phyloP scores from a whole-genome alignment of 371 early-diverging fungal species.

The Nematocida minor region DNA sequence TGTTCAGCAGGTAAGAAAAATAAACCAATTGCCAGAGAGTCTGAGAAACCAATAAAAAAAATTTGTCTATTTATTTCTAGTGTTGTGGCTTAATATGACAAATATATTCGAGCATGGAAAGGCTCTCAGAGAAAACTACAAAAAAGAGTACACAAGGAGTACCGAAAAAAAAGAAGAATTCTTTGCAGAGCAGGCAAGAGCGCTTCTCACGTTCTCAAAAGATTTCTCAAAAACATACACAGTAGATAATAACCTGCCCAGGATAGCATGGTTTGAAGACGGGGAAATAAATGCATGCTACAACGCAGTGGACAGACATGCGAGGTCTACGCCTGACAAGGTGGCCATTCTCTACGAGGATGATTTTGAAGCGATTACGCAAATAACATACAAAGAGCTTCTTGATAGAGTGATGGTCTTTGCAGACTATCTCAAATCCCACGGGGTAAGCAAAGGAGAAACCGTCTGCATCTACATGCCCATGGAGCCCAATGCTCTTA shows the following conservation, averaged over 20 bases:
- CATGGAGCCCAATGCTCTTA: conserved; percentile 83
- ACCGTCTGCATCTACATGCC: conserved; percentile 88
- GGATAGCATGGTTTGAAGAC: conserved; percentile 81
- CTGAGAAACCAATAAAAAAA: conserved; percentile 28
- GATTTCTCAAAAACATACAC: conserved; percentile 2
- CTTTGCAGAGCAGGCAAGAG: conserved; percentile 32
- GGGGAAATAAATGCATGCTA: conserved; percentile 83
- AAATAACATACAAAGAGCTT: conserved; percentile 75
- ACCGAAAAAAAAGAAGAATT: conserved; percentile 46
- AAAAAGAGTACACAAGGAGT: conserved; percentile 50
- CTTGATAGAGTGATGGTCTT: conserved; percentile 73
- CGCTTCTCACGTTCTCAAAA: conserved; percentile 13
- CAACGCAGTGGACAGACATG: conserved; percentile 92
- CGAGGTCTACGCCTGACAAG: conserved; percentile 66
- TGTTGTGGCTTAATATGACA: not conserved
- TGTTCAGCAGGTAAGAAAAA: conserved; percentile 34
- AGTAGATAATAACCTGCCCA: not conserved
- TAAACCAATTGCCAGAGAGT: not conserved
- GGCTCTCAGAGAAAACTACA: conserved; percentile 28
- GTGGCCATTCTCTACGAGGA: conserved; percentile 79
- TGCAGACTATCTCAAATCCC: conserved; percentile 71
- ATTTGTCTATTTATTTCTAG: conserved; percentile 25
- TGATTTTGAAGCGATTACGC: conserved; percentile 74
- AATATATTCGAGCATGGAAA: conserved; percentile 37
- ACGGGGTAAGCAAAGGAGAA: conserved; percentile 74